These are phyloP conservation scores for Amorphotheca resinae DNA, from an alignment of 495 filamentous ascomycete genomes.

Conservation along the genomic window DNA sequence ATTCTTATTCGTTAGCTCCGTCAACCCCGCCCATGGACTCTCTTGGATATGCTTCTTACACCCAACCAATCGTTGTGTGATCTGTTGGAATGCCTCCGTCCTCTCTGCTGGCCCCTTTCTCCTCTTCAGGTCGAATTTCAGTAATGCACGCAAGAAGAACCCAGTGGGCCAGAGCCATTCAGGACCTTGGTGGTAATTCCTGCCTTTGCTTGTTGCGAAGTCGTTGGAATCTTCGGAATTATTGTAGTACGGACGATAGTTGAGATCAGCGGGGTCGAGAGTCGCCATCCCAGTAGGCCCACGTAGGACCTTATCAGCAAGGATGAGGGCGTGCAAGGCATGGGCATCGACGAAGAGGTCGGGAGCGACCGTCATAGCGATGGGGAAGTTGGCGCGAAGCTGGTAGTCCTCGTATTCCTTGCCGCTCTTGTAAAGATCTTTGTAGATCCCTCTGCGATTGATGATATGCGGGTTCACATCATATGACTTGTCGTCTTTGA, in stretches of 20 bases:
- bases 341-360: constrained; percentile 69
- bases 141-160: constrained; percentile 80
- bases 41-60: constrained; percentile 68
- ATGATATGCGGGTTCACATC: constrained; percentile 68
- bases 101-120: constrained; percentile 47
- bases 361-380: constrained; percentile 90
- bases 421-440: constrained; percentile 83
- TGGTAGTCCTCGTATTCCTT: constrained; percentile 98
- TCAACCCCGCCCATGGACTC: constrained; percentile 81
- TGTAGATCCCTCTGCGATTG: constrained; percentile 92
- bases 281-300: constrained; percentile 94
- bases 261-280: constrained; percentile 78
- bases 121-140: constrained; percentile 78
- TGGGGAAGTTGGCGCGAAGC: constrained; percentile 83
- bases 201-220: constrained; percentile 80
- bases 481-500: constrained; percentile 57
- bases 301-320: constrained; percentile 65
- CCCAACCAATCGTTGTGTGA: constrained; percentile 66
- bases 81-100: constrained; percentile 85
- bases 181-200: constrained; percentile 96
- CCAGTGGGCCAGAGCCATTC: constrained; percentile 99
- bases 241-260: constrained; percentile 87
- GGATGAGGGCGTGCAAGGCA: constrained; percentile 62
- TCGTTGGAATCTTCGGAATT: constrained; percentile 87
- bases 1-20: constrained; percentile 84